Percentiles rank a stretch among this genome's conserved stretches.
Conservation (phyloP, 768 basidiomycete species). For the Butyriboletus loyo region DNA sequence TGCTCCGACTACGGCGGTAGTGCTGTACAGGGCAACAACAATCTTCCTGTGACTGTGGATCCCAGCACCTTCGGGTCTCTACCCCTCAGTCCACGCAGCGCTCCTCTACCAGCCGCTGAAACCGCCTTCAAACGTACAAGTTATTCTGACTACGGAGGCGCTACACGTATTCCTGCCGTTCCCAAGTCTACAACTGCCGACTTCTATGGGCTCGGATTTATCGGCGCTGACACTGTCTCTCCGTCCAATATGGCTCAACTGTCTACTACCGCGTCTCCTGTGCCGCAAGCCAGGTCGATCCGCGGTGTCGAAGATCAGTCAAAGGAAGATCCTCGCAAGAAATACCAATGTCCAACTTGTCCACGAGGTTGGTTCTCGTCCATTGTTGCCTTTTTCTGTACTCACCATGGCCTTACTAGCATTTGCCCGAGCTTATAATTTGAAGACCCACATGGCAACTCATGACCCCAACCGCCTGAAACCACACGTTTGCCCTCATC, state of each 20-base stretch:
- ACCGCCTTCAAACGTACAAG: conserved; percentile 43
- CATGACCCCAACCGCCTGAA: conserved; percentile 91
- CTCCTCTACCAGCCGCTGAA: conserved; percentile 36
- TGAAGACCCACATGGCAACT: conserved; percentile 94
- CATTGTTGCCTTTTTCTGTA: neutral
- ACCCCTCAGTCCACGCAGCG: conserved; percentile 56
- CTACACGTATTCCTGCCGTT: conserved; percentile 45
- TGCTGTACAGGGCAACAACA: conserved; percentile 37
- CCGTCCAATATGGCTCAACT: conserved; percentile 54
- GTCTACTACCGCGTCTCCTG: conserved; percentile 41
- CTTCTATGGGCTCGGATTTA: conserved; percentile 40
- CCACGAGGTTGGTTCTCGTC: conserved; percentile 53
- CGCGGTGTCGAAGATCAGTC: conserved; percentile 40
- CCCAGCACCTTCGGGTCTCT: conserved; percentile 57
- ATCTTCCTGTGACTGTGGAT: conserved; percentile 43
- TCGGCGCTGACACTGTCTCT: conserved; percentile 44
- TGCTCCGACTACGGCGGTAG: conserved; percentile 53
- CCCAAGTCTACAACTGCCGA: conserved; percentile 50
- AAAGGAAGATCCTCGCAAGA: conserved; percentile 68
- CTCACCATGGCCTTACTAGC: conserved; percentile 41
- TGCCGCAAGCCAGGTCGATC: conserved; percentile 37
- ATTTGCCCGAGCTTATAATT: conserved; percentile 90
- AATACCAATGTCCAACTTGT: conserved; percentile 73
- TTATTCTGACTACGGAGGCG: conserved; percentile 66
- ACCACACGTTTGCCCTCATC: conserved; percentile 85